Evolutionary conservation across 2,329 filamentous ascomycete species (phyloP).

Genomic region (Domatiomyces catenatus): DNA sequence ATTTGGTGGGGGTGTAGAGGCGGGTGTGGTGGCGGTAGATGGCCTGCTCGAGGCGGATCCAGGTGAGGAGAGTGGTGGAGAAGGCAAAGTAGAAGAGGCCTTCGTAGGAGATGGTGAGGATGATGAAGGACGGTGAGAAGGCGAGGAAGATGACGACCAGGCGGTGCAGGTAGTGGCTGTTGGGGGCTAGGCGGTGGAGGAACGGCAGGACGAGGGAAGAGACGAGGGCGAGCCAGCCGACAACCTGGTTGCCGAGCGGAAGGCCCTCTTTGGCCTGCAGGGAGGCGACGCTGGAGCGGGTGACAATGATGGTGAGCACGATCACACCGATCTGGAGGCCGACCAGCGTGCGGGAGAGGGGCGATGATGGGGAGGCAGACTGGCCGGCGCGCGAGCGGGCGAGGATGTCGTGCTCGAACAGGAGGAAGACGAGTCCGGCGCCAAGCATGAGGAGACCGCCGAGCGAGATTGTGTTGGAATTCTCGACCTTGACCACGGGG

Average conservation of each 20-base stretch:
- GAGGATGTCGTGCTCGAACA: constrained; percentile 55
- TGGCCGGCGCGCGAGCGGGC: constrained; percentile 24
- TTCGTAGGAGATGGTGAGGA: constrained; percentile 93
- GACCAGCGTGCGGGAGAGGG: constrained; percentile 29
- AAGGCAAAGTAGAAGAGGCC: constrained; percentile 91
- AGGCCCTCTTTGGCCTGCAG: constrained; percentile 73
- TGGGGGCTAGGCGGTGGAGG: constrained; percentile 64
- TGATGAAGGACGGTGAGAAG: constrained; percentile 85
- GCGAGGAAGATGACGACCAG: constrained; percentile 79
- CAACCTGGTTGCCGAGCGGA: constrained; percentile 70
- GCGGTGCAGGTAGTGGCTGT: constrained; percentile 77
- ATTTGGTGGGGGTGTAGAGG: constrained; percentile 6
- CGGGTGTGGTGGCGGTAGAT: constrained; percentile 39
- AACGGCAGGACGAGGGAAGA: constrained; percentile 64
- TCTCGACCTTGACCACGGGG: constrained; percentile 72
- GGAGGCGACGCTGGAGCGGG: constrained; percentile 68
- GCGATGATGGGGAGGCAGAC: constrained; percentile 10
- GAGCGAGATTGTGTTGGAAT: constrained; percentile 55
- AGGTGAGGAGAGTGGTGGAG: constrained; percentile 63
- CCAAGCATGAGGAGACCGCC: constrained; percentile 66
- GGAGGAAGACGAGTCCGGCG: constrained; percentile 61
- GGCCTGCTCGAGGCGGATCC: constrained; percentile 81
- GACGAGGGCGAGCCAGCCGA: constrained; percentile 73
- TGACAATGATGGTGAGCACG: constrained; percentile 68
- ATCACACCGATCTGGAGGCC: constrained; percentile 51